Conservation (phyloP, 176 grass and related monocot genomes). For the Phragmites australis region DNA sequence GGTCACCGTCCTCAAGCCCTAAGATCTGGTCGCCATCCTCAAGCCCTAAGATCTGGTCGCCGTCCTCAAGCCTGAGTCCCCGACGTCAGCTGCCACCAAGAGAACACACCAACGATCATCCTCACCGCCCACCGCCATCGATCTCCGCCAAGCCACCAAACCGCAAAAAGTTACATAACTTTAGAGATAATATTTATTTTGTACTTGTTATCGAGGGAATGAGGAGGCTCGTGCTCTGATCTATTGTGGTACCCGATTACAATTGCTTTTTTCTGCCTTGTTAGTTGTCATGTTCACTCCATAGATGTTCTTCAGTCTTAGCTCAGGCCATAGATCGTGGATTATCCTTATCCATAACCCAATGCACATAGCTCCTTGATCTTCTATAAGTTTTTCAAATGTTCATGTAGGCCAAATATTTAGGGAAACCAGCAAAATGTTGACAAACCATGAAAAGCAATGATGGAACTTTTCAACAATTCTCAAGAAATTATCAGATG, state of each 20-base stretch:
- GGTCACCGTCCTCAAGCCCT: too few relatives aligned
- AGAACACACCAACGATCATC: too few relatives aligned
- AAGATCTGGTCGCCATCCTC: too few relatives aligned
- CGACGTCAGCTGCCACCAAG: too few relatives aligned
- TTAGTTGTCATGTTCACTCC: background rate
- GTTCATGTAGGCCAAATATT: background rate
- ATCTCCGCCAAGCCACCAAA: too few relatives aligned
- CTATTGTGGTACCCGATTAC: background rate
- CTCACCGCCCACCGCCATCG: too few relatives aligned
- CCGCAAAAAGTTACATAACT: background rate
- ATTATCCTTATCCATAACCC: background rate
- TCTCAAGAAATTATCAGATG: background rate
- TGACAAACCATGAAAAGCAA: background rate
- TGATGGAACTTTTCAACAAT: background rate
- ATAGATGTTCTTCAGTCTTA: background rate
- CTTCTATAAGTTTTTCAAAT: background rate
- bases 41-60: too few relatives aligned
- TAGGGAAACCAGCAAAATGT: background rate
- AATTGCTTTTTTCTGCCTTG: background rate
- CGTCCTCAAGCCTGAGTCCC: too few relatives aligned
- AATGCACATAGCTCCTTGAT: background rate
- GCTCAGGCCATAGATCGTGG: background rate
- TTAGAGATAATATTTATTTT: background rate
- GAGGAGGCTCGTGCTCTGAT: background rate
- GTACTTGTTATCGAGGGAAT: background rate